Evolutionary conservation across 176 grass and related monocot genomes (phyloP).

Genomic region (Oryza punctata): DNA sequence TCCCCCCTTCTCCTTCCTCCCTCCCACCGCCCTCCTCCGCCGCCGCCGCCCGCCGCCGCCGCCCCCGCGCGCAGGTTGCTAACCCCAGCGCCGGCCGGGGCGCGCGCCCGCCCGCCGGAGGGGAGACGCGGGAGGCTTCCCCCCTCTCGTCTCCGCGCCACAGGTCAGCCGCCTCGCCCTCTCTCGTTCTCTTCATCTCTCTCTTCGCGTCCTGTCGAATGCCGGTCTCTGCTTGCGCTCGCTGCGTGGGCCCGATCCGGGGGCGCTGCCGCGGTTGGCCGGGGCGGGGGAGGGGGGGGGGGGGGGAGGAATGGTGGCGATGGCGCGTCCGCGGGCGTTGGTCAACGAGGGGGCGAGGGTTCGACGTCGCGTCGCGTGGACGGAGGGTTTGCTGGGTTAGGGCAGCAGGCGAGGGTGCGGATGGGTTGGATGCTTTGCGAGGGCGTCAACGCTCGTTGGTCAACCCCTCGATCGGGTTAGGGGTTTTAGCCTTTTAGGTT

Average conservation of each 20-base stretch:
- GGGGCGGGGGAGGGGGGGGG: background rate
- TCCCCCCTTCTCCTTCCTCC: constrained; percentile 42
- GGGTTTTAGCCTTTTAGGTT: constrained; percentile 25
- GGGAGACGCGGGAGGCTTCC: background rate
- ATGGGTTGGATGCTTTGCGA: background rate
- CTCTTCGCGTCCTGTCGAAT: background rate
- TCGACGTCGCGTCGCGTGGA: constrained; percentile 26
- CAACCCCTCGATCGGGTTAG: background rate
- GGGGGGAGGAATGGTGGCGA: constrained; percentile 10
- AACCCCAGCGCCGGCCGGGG: too few species aligned
- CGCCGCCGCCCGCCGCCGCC: background rate
- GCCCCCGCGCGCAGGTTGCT: background rate
- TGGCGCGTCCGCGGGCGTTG: background rate
- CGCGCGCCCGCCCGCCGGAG: too few species aligned
- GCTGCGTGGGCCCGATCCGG: background rate
- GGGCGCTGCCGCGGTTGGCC: background rate
- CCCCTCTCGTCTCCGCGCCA: background rate
- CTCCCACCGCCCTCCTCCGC: background rate
- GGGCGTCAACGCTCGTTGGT: background rate
- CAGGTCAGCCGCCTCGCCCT: constrained; percentile 1
- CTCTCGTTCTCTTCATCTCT: background rate
- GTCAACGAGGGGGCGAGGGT: constrained; percentile 38
- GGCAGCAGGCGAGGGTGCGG: background rate
- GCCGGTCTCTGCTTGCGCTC: background rate
- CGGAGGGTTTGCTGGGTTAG: background rate